These are phyloP conservation scores for Globisporangium nodosum DNA, from an alignment of 352 stramenopile genomes.

Conservation along the genomic window DNA sequence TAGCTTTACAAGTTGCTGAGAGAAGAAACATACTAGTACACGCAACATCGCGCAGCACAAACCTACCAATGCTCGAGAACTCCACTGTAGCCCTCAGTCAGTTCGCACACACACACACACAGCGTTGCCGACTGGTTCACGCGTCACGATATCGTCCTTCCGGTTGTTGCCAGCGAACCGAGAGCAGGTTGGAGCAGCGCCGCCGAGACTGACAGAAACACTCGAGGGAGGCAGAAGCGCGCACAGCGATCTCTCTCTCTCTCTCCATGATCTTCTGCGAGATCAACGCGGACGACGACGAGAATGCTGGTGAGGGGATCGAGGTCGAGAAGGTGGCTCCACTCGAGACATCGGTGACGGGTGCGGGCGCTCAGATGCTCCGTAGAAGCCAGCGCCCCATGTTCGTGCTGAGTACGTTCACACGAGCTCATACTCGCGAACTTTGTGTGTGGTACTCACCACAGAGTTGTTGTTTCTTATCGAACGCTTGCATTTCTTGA, in stretches of 20 bases:
- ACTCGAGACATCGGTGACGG: constrained; percentile 8
- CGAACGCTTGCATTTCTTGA: too few species aligned
- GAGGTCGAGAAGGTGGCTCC: not conserved
- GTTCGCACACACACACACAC: constrained; percentile 26
- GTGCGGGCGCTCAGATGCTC: not conserved
- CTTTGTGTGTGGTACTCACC: too few species aligned
- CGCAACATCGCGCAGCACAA: not conserved
- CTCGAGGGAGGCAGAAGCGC: constrained; percentile 7
- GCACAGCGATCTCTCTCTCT: constrained; percentile 23
- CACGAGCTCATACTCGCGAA: too few species aligned
- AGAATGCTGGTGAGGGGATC: constrained; percentile 12
- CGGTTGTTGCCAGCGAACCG: constrained; percentile 67
- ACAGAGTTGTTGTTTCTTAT: too few species aligned
- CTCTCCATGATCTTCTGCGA: constrained; percentile 70
- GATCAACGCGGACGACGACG: constrained; percentile 49
- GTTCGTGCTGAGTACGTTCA: not conserved
- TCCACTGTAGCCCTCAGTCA: not conserved
- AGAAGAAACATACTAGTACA: not conserved
- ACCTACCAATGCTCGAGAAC: not conserved
- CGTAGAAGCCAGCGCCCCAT: not conserved
- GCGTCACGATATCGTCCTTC: constrained; percentile 54
- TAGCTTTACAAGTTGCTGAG: constrained; percentile 75
- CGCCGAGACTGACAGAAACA: not conserved
- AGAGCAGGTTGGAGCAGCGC: constrained; percentile 24
- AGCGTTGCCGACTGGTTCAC: constrained; percentile 70